These are phyloP conservation scores for Striga asiatica DNA, from an alignment of 257 asterid genomes.

Conservation along the genomic window DNA sequence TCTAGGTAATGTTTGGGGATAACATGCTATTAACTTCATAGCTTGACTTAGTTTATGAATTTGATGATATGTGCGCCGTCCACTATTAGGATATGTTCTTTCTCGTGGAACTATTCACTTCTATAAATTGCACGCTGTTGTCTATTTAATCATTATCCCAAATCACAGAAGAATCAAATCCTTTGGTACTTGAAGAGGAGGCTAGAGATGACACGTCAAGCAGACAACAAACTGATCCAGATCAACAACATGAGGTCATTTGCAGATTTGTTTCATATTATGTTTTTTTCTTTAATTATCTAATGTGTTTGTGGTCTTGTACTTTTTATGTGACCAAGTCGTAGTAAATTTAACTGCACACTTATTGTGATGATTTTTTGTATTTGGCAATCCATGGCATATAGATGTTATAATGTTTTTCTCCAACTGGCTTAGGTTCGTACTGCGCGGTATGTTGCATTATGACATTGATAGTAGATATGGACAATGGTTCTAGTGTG, in stretches of 20 bases:
- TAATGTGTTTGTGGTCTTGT: neutral
- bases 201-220: constrained; percentile 21
- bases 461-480: neutral
- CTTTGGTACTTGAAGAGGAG: constrained; percentile 22
- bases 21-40: neutral
- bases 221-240: constrained; percentile 18
- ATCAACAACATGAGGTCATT: constrained; percentile 41
- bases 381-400: neutral
- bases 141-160: neutral
- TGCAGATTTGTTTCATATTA: constrained; percentile 20
- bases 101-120: neutral
- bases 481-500: neutral
- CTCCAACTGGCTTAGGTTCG: neutral
- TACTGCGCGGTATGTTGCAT: neutral
- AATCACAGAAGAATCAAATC: constrained; percentile 27
- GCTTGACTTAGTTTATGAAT: neutral
- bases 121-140: neutral
- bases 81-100: constrained; percentile 3
- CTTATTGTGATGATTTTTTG: constrained; percentile 1
- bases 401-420: neutral
- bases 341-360: too few relatives aligned
- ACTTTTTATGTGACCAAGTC: too few relatives aligned
- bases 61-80: constrained; percentile 3
- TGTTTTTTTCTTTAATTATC: constrained; percentile 11
- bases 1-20: constrained; percentile 3